These are phyloP conservation scores for Earliella scabrosa DNA, from an alignment of 1,284 basidiomycete genomes.

Conservation along the genomic window DNA sequence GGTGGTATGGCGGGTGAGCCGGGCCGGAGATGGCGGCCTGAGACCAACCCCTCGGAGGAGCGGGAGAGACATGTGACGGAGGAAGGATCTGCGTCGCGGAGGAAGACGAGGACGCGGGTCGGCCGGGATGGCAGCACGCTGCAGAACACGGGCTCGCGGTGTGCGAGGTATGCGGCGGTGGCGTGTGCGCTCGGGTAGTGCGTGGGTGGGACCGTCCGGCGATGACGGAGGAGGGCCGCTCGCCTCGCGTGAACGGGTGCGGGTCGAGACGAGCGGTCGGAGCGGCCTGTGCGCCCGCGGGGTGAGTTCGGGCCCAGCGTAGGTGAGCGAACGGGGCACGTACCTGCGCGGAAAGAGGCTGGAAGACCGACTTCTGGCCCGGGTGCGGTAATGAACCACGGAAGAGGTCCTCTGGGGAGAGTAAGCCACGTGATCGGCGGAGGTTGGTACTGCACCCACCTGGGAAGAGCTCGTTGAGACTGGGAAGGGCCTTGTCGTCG, in stretches of 20 bases:
- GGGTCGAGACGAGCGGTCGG: no score
- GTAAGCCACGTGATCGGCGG: slow-evolving; percentile 1
- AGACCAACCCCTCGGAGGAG: not conserved
- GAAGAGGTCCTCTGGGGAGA: slow-evolving; percentile 27
- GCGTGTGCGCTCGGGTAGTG: not conserved
- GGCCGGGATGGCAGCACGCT: slow-evolving; percentile 10
- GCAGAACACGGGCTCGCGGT: slow-evolving; percentile 1
- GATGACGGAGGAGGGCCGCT: not conserved
- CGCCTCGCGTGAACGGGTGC: slow-evolving; percentile 1
- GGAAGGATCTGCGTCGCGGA: slow-evolving; percentile 7
- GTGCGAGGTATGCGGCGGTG: slow-evolving; percentile 1
- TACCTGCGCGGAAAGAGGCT: slow-evolving; percentile 16
- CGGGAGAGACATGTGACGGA: not conserved
- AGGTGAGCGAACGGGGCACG: not conserved
- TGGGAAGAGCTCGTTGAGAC: slow-evolving; percentile 35
- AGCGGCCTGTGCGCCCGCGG: not conserved
- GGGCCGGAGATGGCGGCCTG: slow-evolving; percentile 2
- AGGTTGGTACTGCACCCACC: slow-evolving; percentile 18
- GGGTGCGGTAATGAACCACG: slow-evolving; percentile 17
- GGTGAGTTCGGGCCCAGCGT: not conserved
- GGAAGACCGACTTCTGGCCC: slow-evolving; percentile 9
- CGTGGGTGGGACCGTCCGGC: slow-evolving; percentile 5
- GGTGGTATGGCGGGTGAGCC: slow-evolving; percentile 1
- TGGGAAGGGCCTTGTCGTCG: slow-evolving; percentile 27
- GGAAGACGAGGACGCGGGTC: slow-evolving; percentile 2